Conservation (phyloP, 2,329 filamentous ascomycete species). For the Epichloe coenophiala region DNA sequence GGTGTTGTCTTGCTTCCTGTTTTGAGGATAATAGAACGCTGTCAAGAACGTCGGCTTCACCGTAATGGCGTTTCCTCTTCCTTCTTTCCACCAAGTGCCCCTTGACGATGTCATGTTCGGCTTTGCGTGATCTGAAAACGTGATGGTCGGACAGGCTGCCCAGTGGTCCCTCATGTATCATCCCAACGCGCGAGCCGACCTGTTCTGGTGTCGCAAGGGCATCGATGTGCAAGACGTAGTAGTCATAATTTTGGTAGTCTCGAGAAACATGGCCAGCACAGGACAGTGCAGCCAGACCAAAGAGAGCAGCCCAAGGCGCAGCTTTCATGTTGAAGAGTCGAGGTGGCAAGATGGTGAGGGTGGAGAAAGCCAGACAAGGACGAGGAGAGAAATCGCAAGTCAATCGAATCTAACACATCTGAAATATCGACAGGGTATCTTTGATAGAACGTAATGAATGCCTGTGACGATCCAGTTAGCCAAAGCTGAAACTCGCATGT, state of each 20-base stretch:
- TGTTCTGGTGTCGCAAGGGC: constrained; percentile 49
- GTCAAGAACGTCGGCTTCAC: constrained; percentile 49
- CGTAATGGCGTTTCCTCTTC: constrained; percentile 47
- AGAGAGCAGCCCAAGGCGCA: constrained; percentile 37
- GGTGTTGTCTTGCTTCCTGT: constrained; percentile 38
- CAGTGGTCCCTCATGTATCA: constrained; percentile 69
- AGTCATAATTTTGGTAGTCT: constrained; percentile 72
- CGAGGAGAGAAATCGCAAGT: neutral
- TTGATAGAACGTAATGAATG: too few species aligned
- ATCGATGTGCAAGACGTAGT: constrained; percentile 81
- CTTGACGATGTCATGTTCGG: constrained; percentile 44
- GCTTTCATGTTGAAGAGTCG: constrained; percentile 31
- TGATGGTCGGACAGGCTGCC: constrained; percentile 70
- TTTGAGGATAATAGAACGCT: constrained; percentile 69
- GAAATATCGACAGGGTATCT: neutral
- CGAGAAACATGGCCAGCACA: constrained; percentile 41
- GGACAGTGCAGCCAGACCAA: constrained; percentile 35
- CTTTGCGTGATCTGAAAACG: constrained; percentile 64
- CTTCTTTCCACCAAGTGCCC: constrained; percentile 38
- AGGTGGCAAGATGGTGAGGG: neutral
- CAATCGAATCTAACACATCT: constrained; percentile 2
- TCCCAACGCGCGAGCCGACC: constrained; percentile 58
- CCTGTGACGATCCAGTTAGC: neutral
- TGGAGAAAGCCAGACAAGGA: neutral
- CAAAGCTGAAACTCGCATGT: neutral